Percentiles rank a stretch among this genome's conserved stretches.
These are phyloP conservation scores for Psidium friedrichsthalianum DNA, from an alignment of 345 rosid genomes.

Conservation along the genomic window DNA sequence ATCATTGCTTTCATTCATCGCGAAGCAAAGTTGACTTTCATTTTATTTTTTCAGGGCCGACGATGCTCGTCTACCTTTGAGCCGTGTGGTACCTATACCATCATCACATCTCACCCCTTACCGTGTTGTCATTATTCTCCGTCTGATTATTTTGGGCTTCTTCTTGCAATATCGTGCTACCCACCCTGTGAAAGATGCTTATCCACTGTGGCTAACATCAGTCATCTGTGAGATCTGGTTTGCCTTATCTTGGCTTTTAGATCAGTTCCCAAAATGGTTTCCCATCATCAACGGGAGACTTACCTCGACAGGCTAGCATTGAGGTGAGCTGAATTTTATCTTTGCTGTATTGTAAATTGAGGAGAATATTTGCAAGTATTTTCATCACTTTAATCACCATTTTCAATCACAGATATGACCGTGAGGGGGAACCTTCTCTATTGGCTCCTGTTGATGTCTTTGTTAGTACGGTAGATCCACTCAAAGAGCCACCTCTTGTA, in stretches of 20 bases:
- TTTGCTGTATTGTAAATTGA: background rate
- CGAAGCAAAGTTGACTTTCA: constrained; percentile 18
- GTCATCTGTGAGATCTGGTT: constrained; percentile 97
- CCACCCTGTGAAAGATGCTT: constrained; percentile 93
- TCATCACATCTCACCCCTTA: constrained; percentile 80
- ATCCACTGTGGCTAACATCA: constrained; percentile 82
- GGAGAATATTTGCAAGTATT: background rate
- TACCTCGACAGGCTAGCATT: constrained; percentile 81
- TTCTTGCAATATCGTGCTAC: constrained; percentile 92
- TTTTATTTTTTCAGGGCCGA: constrained; percentile 56
- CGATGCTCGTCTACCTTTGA: constrained; percentile 86
- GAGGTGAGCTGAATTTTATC: constrained; percentile 34
- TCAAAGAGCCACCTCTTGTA: constrained; percentile 88
- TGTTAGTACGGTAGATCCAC: constrained; percentile 96
- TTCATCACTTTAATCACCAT: background rate
- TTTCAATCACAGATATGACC: constrained; percentile 46
- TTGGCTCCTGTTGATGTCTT: constrained; percentile 84
- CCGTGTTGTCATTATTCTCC: constrained; percentile 75
- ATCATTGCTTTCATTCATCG: background rate
- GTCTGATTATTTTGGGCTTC: constrained; percentile 93
- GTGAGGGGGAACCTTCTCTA: constrained; percentile 88
- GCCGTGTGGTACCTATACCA: constrained; percentile 76
- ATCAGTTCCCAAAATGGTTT: constrained; percentile 91
- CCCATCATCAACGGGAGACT: constrained; percentile 86
- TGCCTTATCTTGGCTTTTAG: constrained; percentile 93